Conservation (phyloP, 2,329 filamentous ascomycete genomes). For the Hysterium pulicare region DNA sequence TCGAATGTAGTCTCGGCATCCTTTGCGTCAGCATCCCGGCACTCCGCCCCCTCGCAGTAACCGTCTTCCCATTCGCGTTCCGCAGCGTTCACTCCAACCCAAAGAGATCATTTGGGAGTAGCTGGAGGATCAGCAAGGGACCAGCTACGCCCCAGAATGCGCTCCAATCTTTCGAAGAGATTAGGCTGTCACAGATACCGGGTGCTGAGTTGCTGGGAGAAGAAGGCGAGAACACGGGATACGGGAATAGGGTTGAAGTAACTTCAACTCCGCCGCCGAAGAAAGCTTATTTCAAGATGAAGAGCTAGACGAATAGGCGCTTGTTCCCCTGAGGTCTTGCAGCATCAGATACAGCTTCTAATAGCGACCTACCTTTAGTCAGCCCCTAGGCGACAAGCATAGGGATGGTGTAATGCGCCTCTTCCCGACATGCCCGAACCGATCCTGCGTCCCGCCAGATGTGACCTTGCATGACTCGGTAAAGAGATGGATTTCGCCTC, state of each 20-base stretch:
- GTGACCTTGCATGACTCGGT: too few relatives aligned
- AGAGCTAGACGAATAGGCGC: background rate
- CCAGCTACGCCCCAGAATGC: background rate
- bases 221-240: background rate
- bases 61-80: constrained; percentile 13
- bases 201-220: background rate
- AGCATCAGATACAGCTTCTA: too few relatives aligned
- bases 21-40: constrained; percentile 26
- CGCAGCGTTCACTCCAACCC: background rate
- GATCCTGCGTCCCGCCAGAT: too few relatives aligned
- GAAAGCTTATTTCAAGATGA: background rate
- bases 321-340: too few relatives aligned
- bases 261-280: background rate
- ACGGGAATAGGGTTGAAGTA: background rate
- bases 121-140: background rate
- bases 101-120: background rate
- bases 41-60: constrained; percentile 20
- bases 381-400: too few relatives aligned
- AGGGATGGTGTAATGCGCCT: too few relatives aligned
- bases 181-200: background rate
- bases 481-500: too few relatives aligned
- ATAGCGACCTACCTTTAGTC: too few relatives aligned
- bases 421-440: too few relatives aligned
- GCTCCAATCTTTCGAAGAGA: background rate
- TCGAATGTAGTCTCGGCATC: constrained; percentile 29